Percentiles rank a stretch among this genome's conserved stretches.
Conservation (phyloP, 139 green algal genomes). For the Astrephomene gubernaculifera region DNA sequence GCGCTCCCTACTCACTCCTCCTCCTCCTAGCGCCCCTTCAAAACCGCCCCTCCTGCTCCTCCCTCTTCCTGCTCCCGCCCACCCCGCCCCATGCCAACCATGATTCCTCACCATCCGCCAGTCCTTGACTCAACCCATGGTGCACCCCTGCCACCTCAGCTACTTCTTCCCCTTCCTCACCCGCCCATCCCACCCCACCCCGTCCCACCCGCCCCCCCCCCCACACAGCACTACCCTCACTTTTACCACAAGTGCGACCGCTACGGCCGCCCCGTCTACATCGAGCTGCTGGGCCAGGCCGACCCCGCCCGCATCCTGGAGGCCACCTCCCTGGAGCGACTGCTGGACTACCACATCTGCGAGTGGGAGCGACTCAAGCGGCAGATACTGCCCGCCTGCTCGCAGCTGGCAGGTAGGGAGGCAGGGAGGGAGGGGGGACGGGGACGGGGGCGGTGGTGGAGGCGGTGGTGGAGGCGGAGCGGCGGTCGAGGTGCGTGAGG, state of each 20-base stretch:
- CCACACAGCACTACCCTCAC: slow-evolving; percentile 49
- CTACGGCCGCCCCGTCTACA: slow-evolving; percentile 64
- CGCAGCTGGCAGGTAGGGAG: slow-evolving; percentile 29
- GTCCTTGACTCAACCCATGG: background rate
- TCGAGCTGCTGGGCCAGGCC: slow-evolving; percentile 55
- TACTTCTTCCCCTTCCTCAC: background rate
- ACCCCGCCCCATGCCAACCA: too few species aligned
- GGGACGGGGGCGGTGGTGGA: background rate
- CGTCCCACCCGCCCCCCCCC: background rate
- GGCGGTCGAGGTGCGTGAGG: too few species aligned
- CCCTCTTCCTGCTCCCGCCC: too few species aligned
- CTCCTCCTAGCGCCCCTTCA: too few species aligned
- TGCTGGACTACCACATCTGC: slow-evolving; percentile 62
- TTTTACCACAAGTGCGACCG: slow-evolving; percentile 62
- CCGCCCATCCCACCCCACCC: background rate
- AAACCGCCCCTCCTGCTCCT: too few species aligned
- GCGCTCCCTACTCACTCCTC: too few species aligned
- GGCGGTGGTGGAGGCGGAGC: too few species aligned
- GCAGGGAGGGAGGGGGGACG: background rate
- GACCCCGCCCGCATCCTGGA: slow-evolving; percentile 49
- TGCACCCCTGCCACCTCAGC: too few species aligned
- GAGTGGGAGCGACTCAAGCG: slow-evolving; percentile 57
- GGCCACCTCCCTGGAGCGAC: slow-evolving; percentile 44
- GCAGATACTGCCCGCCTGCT: slow-evolving; percentile 54
- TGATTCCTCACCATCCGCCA: too few species aligned